Percentiles rank a stretch among this genome's conserved stretches.
Evolutionary conservation across 306 rosid species (phyloP).

Genomic region (Prunus salicina): DNA sequence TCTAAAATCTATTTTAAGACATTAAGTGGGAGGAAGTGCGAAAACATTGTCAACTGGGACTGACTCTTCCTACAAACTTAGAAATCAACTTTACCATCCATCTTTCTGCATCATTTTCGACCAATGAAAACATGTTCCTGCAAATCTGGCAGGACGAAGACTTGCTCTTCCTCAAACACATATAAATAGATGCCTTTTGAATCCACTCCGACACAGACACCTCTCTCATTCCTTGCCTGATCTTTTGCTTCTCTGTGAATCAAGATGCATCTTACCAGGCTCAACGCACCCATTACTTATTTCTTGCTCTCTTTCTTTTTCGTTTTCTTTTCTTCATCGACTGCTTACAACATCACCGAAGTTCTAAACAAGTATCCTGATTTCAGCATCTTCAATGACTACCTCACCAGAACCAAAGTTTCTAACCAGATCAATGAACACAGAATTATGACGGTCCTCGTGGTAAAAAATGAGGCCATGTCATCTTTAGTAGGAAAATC

Average conservation of each 20-base stretch:
- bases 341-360: neutral
- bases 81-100: neutral
- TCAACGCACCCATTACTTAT: neutral
- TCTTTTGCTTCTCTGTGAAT: too few relatives aligned
- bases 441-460: neutral
- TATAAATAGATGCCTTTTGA: neutral
- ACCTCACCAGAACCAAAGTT: slow-evolving; percentile 5
- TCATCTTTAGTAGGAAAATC: neutral
- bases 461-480: slow-evolving; percentile 3
- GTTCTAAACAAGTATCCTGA: neutral
- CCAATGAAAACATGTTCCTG: neutral
- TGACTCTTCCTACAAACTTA: neutral
- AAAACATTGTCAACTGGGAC: neutral
- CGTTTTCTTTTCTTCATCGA: neutral
- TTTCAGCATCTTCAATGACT: slow-evolving; percentile 15
- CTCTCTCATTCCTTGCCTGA: neutral
- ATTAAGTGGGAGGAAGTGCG: too few relatives aligned
- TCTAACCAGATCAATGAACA: slow-evolving; percentile 5
- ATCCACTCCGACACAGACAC: neutral
- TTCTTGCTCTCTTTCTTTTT: slow-evolving; percentile 2
- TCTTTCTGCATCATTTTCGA: neutral
- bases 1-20: neutral
- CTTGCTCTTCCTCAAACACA: neutral
- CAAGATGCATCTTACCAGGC: neutral
- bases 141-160: neutral